Evolutionary conservation across 2,329 filamentous ascomycete species (phyloP), one percentile per base, ranked within the genome.

Genomic region (Aureobasidium melanogenum): DNA sequence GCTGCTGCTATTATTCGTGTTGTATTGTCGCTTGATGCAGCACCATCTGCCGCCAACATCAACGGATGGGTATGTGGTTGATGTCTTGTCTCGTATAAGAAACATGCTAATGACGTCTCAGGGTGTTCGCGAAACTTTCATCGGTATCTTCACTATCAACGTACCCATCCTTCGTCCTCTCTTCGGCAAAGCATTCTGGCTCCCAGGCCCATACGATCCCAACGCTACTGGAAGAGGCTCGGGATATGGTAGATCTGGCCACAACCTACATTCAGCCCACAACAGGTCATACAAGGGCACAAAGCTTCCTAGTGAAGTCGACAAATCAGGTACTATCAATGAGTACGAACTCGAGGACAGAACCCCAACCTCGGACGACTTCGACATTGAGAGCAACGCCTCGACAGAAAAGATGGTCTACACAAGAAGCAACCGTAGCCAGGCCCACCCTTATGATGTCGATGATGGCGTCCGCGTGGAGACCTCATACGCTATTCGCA

Each of bases 131-230:
- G 73, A 75, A 59, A 73, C 71, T 1, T 65, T 72, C 32, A 69
- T 73, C n/a, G 72, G 69, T 17, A 70, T 74, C 22, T 62, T 73
- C n/a, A 69, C 72, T 3, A 71, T 74, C 50, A 74, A 74, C 56
- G 64, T 69, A 0, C 73, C 72, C 9, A 70, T 74, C 22, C 63
- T 75, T 4, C 65, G 68, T 8, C 72, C 72, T 0, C 55, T 74
- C 30, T 67, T 69, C 58, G 66, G 55, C 38, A 57, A 48, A 28
- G 62, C 64, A 1, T 74, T 74, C 64, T 74, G 71, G 70, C 64
- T 51, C n/a, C 44, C 48, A 15, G 63, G 64, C 14, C 30, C 57
- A 2, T 66, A 64, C 55, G 56, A 62, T 12, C 62, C 63, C 10
- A 50, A 48, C 24, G 32, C 44, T 10, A 9, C 30, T 8, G 30